A percentile compares a stretch with the other conserved stretches of the same genome.
These are phyloP conservation scores for Yarrowia divulgata DNA, from an alignment of 805 yeast genomes.

Conservation along the genomic window DNA sequence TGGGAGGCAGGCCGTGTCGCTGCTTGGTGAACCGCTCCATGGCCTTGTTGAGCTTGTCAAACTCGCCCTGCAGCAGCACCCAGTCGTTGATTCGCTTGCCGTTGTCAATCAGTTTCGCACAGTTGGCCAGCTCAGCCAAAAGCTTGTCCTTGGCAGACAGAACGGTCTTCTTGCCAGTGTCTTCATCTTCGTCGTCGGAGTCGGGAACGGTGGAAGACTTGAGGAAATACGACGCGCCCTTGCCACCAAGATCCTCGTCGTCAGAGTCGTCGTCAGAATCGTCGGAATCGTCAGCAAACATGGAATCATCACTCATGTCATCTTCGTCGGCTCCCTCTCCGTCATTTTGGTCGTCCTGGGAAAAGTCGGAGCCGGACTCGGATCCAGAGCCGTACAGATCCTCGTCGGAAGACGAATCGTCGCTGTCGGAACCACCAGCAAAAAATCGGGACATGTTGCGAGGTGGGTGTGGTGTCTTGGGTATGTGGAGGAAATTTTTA, in stretches of 20 bases:
- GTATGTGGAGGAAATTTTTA: constrained; percentile 33
- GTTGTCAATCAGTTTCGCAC: constrained; percentile 70
- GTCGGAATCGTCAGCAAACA: constrained; percentile 52
- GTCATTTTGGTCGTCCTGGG: constrained; percentile 46
- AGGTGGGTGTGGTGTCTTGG: constrained; percentile 1
- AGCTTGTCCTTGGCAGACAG: constrained; percentile 93
- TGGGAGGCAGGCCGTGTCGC: constrained; percentile 70
- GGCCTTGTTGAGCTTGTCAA: constrained; percentile 76
- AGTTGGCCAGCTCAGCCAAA: constrained; percentile 79
- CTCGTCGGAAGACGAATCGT: constrained; percentile 69
- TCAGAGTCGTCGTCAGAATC: constrained; percentile 49
- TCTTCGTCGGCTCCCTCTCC: constrained; percentile 46
- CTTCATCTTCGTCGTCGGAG: constrained; percentile 61
- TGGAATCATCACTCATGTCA: constrained; percentile 55
- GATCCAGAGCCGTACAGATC: constrained; percentile 58
- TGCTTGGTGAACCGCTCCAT: constrained; percentile 77
- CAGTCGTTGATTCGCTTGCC: constrained; percentile 78
- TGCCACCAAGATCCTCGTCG: constrained; percentile 50
- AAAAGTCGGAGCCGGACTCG: constrained; percentile 49
- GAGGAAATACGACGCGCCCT: constrained; percentile 50
- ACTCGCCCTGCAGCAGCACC: constrained; percentile 73
- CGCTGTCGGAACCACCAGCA: constrained; percentile 59
- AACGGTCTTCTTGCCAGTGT: constrained; percentile 82
- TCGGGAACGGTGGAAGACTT: constrained; percentile 53
- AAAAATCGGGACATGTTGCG: constrained; percentile 87